Percentiles rank a stretch among this genome's conserved stretches.
These are phyloP conservation scores for Spirogloea muscicola DNA, from an alignment of 139 green algal genomes.

Conservation along the genomic window DNA sequence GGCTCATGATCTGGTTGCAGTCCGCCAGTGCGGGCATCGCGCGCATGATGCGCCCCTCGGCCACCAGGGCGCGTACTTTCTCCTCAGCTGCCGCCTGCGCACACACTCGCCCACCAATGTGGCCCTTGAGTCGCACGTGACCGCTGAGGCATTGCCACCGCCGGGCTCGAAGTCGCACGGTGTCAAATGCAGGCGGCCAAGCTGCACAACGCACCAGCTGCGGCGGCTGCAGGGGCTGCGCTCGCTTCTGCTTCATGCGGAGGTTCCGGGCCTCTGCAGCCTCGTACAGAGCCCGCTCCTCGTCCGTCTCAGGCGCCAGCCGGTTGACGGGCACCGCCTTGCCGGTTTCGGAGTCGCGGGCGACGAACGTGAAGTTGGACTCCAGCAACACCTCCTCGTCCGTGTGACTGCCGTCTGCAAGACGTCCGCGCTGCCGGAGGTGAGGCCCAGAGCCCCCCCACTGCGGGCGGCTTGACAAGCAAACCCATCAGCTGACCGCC, in stretches of 20 bases:
- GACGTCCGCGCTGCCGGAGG: too few relatives aligned
- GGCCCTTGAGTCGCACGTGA: too few relatives aligned
- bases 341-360: constrained; percentile 58
- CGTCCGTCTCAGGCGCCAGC: constrained; percentile 46
- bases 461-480: too few relatives aligned
- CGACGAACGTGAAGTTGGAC: constrained; percentile 74
- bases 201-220: too few relatives aligned
- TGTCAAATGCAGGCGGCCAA: too few relatives aligned
- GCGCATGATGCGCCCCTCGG: constrained; percentile 16
- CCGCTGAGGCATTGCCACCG: too few relatives aligned
- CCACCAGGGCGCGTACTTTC: not conserved
- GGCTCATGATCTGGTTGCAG: constrained; percentile 22
- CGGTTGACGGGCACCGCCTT: constrained; percentile 57
- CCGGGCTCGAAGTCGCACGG: too few relatives aligned
- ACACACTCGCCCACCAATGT: too few relatives aligned
- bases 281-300: constrained; percentile 34
- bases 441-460: too few relatives aligned
- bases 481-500: too few relatives aligned
- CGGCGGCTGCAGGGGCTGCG: not conserved
- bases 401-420: too few relatives aligned
- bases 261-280: constrained; percentile 14
- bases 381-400: constrained; percentile 39
- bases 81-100: too few relatives aligned
- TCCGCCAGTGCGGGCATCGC: constrained; percentile 24
- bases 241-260: not conserved